Percentiles rank a stretch among this genome's conserved stretches.
Evolutionary conservation across 495 filamentous ascomycete species (phyloP).

Genomic region (Filosporella fistucella): DNA sequence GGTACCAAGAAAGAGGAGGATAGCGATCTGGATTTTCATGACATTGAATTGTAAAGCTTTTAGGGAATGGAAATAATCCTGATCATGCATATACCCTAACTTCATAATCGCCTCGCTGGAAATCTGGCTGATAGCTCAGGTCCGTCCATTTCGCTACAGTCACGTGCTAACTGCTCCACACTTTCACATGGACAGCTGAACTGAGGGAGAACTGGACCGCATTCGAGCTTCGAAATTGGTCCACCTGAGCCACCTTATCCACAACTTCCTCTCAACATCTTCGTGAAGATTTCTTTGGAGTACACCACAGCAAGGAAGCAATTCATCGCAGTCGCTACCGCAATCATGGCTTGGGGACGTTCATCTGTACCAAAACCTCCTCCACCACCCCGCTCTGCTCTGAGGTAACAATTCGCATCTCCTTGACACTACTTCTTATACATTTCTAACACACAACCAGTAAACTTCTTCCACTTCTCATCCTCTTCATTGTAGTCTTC

Average conservation of each 20-base stretch:
- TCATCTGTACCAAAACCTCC: conserved; percentile 14
- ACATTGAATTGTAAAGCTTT: conserved; percentile 9
- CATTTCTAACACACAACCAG: conserved; percentile 22
- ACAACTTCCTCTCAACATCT: no score
- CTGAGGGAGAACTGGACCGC: no score
- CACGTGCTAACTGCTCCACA: no score
- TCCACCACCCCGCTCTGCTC: conserved; percentile 21
- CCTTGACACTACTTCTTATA: neutral
- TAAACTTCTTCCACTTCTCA: conserved; percentile 66
- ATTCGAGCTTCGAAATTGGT: no score
- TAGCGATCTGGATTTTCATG: conserved; percentile 13
- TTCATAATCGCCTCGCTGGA: neutral
- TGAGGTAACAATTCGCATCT: conserved; percentile 14
- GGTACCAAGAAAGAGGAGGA: conserved; percentile 2
- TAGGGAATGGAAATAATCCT: neutral
- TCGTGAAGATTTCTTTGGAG: no score
- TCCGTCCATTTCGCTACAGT: no score
- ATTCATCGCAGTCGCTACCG: no score
- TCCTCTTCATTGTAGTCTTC: conserved; percentile 62
- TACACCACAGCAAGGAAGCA: no score
- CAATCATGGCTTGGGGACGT: conserved; percentile 28
- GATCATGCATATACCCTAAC: neutral
- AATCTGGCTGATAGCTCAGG: no score
- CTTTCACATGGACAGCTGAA: no score
- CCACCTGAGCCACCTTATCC: no score